Evolutionary conservation across 495 filamentous ascomycete species (phyloP), one percentile per base, ranked within the genome.

Genomic region (Daldinia loculata): DNA sequence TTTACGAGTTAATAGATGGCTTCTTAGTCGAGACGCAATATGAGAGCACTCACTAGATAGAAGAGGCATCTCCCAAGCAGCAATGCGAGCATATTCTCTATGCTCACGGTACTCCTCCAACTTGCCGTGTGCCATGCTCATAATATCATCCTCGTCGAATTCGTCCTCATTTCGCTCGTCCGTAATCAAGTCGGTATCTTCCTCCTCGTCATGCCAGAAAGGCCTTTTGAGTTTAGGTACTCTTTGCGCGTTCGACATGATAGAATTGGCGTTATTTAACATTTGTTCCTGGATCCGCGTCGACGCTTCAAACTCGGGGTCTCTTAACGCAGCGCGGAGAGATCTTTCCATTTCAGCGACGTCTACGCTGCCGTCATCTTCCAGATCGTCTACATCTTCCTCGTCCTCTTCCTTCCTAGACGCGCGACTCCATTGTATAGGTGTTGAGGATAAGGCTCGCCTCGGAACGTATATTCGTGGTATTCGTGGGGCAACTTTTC

Each of bases 61-160:
- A 68, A 95, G 81, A 19, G 95, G 95, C 93, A 98, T 93, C 81
- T 98, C 95, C 93, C 97, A 99, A 36, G 94, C 93, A 45, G 90
- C 86, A 70, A 97, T 85, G 56, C 95, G 86, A 26, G 92, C 89
- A 76, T 97, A 97, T 69, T 97, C 90, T 84, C 95, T 85, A 70
- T 92, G 84, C 78, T 99, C 95, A 36, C 95, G 87, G 74, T 95
- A 93, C 76, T 93, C 86, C 75, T 98, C 94, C 63, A 99, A 80
- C 80, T 98, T 92, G 59, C 86, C 89, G 78, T 98, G 94, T 0
- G 86, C 95, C 71, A 91, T 82, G 32, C 86, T 84, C 56, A 91
- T 89, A 41, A 99, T 92, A 78, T 97, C 93, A 70, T 97, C 92
- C 63, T 93, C 90, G 51, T 84, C 79, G 61, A 84, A 83, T 50